phyloP scores from a whole-genome alignment of 2,329 filamentous ascomycete species.

The Ceratocystis destructans region DNA sequence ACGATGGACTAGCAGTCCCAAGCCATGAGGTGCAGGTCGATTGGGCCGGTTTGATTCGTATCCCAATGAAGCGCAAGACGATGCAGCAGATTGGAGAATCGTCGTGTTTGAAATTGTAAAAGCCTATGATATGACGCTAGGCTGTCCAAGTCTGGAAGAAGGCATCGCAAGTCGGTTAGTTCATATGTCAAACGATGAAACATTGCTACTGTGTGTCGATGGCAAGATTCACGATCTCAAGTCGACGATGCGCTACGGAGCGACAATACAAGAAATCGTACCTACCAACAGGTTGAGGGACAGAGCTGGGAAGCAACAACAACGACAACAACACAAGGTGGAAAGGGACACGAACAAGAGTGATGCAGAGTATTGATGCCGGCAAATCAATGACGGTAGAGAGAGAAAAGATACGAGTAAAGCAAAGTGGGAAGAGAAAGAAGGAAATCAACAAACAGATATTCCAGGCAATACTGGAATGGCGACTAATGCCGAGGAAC shows the following conservation, averaged over 20 bases:
- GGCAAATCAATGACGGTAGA: constrained; percentile 1
- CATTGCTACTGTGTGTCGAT: neutral
- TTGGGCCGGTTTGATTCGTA: neutral
- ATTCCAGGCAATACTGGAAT: constrained; percentile 6
- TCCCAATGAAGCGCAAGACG: neutral
- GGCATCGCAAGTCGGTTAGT: neutral
- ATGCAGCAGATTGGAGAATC: neutral
- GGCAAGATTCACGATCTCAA: neutral
- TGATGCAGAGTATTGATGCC: constrained; percentile 10
- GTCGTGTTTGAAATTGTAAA: neutral
- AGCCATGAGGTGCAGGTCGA: constrained; percentile 15
- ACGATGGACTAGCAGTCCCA: constrained; percentile 12
- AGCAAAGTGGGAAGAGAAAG: neutral
- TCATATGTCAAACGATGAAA: neutral
- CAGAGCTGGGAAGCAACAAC: neutral
- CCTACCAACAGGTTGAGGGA: neutral
- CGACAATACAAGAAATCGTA: neutral
- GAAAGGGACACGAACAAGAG: constrained; percentile 3
- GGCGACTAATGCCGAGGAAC: constrained; percentile 3
- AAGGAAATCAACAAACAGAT: neutral
- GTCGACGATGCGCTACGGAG: neutral
- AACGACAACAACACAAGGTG: neutral
- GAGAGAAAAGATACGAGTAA: neutral
- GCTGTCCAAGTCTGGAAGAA: neutral
- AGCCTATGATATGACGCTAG: neutral